Evolutionary conservation across 805 yeast genomes (phyloP), one percentile per base, ranked within the genome.

Genomic region (Yamadazyma sp.): DNA sequence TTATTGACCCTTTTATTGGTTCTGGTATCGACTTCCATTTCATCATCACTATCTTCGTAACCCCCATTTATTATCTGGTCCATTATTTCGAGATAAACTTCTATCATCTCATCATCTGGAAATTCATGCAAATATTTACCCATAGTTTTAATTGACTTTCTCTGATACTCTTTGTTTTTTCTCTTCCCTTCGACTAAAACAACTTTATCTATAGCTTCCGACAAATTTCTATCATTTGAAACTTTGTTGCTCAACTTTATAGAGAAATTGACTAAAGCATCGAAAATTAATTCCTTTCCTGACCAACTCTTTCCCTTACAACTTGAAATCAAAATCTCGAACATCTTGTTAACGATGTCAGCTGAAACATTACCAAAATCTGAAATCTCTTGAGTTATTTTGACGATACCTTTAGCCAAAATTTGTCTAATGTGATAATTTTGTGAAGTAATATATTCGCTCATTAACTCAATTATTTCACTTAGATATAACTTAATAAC

Each of bases 231-330:
- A 21, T 61, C 50, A 1, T 49, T 8, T 1, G 31, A 7, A 24
- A 80, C 45, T 28, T 52, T 62, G 0, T 45, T 47, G 30, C 65
- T 58, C 7, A 78, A 68, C 40, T 75, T 76, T 12, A 64, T 49
- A 0, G 81, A 52, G 21, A 84, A 65, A 1, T 76, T 58, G 0
- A 85, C 82, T 35, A 89, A 60, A 0, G 96, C 85, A 23, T 76
- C 78, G 13, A 87, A 62, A 1, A 93, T 72, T 19, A 69, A 57
- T 47, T 88, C 96, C 50, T 91, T 91, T 5, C 97, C 98, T 11
- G 71, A 70, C 93, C 96, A 91, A 7, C 91, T 75, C 40, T 94
- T 76, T 1, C 96, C 96, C 36, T 70, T 66, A 36, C 80, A 69
- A 0, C 94, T 77, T 19, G 69, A 70, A 12, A 84, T 53, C 30